A percentile compares a stretch with the other conserved stretches of the same genome.
phyloP scores from a whole-genome alignment of 768 basidiomycete species.

The Hygrophoropsis aurantiaca region DNA sequence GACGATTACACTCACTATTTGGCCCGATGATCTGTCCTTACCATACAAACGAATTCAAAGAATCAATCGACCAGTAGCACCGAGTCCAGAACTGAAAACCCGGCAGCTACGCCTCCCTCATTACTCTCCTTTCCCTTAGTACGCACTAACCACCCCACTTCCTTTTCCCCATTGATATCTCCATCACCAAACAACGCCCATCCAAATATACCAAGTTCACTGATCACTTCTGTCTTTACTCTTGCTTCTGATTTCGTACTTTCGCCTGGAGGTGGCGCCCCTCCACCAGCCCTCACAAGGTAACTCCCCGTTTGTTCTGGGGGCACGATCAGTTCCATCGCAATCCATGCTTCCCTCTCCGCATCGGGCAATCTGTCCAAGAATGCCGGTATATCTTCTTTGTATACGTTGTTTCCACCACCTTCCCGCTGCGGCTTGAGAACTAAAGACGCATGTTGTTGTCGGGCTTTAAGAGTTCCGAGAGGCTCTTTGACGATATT shows the following conservation, averaged over 20 bases:
- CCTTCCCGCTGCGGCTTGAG: constrained; percentile 98
- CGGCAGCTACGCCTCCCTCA: constrained; percentile 89
- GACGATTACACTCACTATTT: too few species aligned
- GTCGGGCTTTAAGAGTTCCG: constrained; percentile 20
- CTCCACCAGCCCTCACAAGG: constrained; percentile 69
- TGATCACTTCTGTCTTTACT: constrained; percentile 70
- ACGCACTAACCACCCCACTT: constrained; percentile 80
- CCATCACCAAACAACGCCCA: constrained; percentile 73
- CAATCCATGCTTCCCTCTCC: constrained; percentile 87
- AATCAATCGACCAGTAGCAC: constrained; percentile 50
- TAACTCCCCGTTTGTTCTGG: constrained; percentile 69
- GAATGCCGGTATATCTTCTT: constrained; percentile 74
- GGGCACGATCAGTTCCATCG: constrained; percentile 89
- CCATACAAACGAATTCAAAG: too few species aligned
- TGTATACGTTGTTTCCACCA: constrained; percentile 96
- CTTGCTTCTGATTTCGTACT: not conserved
- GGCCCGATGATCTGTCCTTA: too few species aligned
- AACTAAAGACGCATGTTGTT: constrained; percentile 54
- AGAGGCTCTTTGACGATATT: constrained; percentile 11
- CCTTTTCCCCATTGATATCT: constrained; percentile 51
- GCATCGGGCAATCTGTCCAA: constrained; percentile 56
- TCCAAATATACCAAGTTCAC: constrained; percentile 92
- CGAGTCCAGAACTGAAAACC: constrained; percentile 76
- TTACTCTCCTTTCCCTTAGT: constrained; percentile 91
- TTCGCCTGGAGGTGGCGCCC: constrained; percentile 4